Base-by-base conservation (phyloP, 2,329 filamentous ascomycete species). In the Albophoma yamanashiensis region DNA sequence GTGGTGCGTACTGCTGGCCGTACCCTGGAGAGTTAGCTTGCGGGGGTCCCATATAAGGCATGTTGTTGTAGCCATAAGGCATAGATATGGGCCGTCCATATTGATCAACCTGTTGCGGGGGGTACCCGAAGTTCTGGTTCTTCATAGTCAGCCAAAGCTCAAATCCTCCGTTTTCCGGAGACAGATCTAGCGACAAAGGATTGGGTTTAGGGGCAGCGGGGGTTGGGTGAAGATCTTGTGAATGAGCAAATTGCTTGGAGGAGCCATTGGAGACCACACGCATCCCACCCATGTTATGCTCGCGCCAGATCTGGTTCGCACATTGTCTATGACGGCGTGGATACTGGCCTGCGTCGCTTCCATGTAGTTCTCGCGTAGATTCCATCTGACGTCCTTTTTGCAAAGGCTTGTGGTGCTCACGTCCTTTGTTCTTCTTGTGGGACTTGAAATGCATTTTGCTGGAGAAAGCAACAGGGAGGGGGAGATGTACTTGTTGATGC, bases 141-240 rank as follows among this genome's bases (percentile, higher is more conserved):
- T 82, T 83, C 67, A 81, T 75, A 69, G 84, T 91, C 79, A 92
- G 88, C 84, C 82, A 81, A 65, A 83, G 81, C 73, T 92, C 88
- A 81, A 88, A 91, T 65, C 86, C 81, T 69, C 84, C 84, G 70
- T 78, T 87, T 69, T 86, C 83, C 62, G 88, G 88, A 64, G 87
- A 86, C 61, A 92, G 75, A 75, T 90, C 83, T 70, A 83, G 69
- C 64, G 68, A 68, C 67, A 64, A 69, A 60, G 64, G 67, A 63
- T 59, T 61, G 40, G 64, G 57, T 56, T 61, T 62, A 58, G 58
- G 57, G 53, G n/a, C 53, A 36, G 20, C 34, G 55, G 55, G 65
- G 43, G 53, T 50, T 55, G 42, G 59, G n/a, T 50, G 45, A 42
- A 47, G 47, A 56, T 66, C 60, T 39, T 59, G 61, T 39, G 47